Base-by-base conservation (phyloP, 805 yeast species). In the Wickerhamomyces alni region DNA sequence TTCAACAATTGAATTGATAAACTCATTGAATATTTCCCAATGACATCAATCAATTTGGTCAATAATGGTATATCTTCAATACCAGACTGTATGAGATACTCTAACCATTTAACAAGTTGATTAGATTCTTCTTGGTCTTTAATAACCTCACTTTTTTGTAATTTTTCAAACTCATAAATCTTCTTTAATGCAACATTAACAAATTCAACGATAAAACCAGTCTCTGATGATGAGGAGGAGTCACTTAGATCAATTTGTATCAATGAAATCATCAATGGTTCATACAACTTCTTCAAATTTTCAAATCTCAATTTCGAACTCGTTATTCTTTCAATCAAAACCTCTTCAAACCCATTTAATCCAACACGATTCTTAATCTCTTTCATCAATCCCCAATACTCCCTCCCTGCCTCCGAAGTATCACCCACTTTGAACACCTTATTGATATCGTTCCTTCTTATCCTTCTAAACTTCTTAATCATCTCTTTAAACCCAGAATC, bases 401-500 rank as follows among this genome's bases (percentile, higher is more conserved):
- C 64, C n/a, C 42, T 45, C 0, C 75, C 77, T 3, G 44, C 51
- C 18, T 62, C 70, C 13, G 65, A 52, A 1, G 70, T 58, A 44
- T 71, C 76, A 5, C 75, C 77, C 37, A 35, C 57, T 44, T 69
- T 71, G 43, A 62, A 59, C 11, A 62, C 41, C 28, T 49, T 59
- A 31, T 56, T 58, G 22, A 75, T 52, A 43, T 75, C 66, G 19
- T 62, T 59, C 44, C 74, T 69, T 27, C 84, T 57, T 10, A 75
- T 57, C 38, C 74, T 67, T 50, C 79, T 70, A 59, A 72, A 75
- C 4, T 52, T 55, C 43, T 75, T 72, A 36, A 79, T 55, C 30
- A 61, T 50, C 4, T 52, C 61, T 31, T 62, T 65, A n/a, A 69
- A 36, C 5, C 44, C 43, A 30, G 38, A 50, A 21, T 21, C 24